These are phyloP conservation scores for Lactarius hengduanensis DNA, from an alignment of 768 basidiomycete species.

Conservation along the genomic window DNA sequence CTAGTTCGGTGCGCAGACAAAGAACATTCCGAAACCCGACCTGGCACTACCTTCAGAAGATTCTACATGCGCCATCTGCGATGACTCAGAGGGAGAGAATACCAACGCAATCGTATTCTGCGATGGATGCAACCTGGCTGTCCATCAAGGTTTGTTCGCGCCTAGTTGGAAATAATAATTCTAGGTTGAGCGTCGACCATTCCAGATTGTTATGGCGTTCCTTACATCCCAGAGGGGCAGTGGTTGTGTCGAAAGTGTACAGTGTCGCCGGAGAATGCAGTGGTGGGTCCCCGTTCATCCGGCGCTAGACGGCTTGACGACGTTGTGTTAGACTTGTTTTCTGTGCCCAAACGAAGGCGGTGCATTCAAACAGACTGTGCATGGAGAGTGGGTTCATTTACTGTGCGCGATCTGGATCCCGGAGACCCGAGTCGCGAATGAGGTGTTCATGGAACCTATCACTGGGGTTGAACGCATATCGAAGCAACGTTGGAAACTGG, in stretches of 20 bases:
- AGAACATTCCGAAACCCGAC: slow-evolving; percentile 88
- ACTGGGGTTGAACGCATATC: slow-evolving; percentile 85
- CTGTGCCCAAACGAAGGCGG: slow-evolving; percentile 96
- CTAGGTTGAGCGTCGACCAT: neutral
- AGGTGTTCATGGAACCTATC: slow-evolving; percentile 98
- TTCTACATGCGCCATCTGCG: slow-evolving; percentile 94
- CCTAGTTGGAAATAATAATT: neutral
- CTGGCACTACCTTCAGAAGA: slow-evolving; percentile 90
- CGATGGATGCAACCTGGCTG: slow-evolving; percentile 97
- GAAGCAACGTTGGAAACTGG: slow-evolving; percentile 92
- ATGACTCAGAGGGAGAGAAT: slow-evolving; percentile 98
- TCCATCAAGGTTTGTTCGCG: slow-evolving; percentile 83
- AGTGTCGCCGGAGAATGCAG: slow-evolving; percentile 94
- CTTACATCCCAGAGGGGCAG: slow-evolving; percentile 98
- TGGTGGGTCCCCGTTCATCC: slow-evolving; percentile 52
- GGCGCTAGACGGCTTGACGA: neutral
- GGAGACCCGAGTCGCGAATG: slow-evolving; percentile 88
- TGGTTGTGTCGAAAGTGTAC: slow-evolving; percentile 99
- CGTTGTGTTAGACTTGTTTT: slow-evolving; percentile 71
- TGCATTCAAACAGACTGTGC: slow-evolving; percentile 94
- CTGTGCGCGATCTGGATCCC: slow-evolving; percentile 98
- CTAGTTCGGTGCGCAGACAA: slow-evolving; percentile 55
- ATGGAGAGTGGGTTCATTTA: slow-evolving; percentile 94
- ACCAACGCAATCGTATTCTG: slow-evolving; percentile 99
- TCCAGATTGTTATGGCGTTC: slow-evolving; percentile 96